Percentiles rank a stretch among this genome's conserved stretches.
These are phyloP conservation scores for Echinochloa phyllopogon DNA, from an alignment of 176 grass and related monocot genomes.

Conservation along the genomic window DNA sequence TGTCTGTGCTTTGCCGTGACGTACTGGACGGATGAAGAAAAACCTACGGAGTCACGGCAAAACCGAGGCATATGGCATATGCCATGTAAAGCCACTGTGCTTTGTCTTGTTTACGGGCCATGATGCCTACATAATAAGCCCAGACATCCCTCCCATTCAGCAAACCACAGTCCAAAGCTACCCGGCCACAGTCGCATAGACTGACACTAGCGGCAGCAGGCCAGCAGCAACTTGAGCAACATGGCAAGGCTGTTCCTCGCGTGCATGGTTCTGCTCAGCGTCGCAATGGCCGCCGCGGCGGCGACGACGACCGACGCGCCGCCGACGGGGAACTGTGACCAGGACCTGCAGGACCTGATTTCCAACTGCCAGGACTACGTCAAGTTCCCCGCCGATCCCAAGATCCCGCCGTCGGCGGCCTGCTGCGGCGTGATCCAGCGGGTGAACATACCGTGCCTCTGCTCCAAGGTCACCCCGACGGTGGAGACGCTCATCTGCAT, in stretches of 20 bases:
- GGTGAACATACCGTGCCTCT: conserved; percentile 61
- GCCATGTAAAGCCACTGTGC: not conserved
- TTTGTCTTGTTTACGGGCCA: not conserved
- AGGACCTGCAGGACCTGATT: conserved; percentile 33
- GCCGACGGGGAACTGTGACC: not conserved
- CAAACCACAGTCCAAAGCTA: not conserved
- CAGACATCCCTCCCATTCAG: not conserved
- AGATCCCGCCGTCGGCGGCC: conserved; percentile 40
- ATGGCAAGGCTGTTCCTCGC: conserved; percentile 37
- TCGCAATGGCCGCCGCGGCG: conserved; percentile 18
- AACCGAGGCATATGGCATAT: conserved; percentile 23
- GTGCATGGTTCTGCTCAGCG: conserved; percentile 38
- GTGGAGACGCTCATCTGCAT: conserved; percentile 49
- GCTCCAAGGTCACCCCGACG: conserved; percentile 50
- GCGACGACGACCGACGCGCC: not conserved
- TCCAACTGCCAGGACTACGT: conserved; percentile 48
- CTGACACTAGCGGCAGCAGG: not conserved
- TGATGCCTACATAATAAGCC: conserved; percentile 32
- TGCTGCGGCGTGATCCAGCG: conserved; percentile 54
- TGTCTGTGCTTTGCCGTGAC: conserved; percentile 20
- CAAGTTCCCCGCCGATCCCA: conserved; percentile 42
- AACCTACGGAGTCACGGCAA: not conserved
- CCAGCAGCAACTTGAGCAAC: not conserved
- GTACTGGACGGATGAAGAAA: not conserved
- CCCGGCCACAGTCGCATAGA: not conserved